A percentile compares a stretch with the other conserved stretches of the same genome.
phyloP scores from a whole-genome alignment of 2,329 filamentous ascomycete genomes.

The Cytospora paraplurivora region DNA sequence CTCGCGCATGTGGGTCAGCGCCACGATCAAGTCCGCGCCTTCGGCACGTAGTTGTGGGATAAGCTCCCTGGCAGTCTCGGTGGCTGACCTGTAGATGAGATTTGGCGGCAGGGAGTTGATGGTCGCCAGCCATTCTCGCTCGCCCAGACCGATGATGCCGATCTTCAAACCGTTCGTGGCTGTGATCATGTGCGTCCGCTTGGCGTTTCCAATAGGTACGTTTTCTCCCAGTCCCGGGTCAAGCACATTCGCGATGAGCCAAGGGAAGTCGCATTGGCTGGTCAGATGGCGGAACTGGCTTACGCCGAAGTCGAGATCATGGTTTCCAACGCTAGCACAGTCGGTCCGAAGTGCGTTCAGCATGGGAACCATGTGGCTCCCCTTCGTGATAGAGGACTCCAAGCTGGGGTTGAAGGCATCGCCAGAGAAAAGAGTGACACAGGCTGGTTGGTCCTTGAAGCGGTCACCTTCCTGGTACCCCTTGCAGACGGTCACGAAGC shows the following conservation, averaged over 20 bases:
- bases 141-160: conserved; percentile 81
- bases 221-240: conserved; percentile 78
- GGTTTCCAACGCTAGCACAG: conserved; percentile 84
- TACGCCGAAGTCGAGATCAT: conserved; percentile 91
- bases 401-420: conserved; percentile 92
- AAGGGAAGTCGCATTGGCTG: conserved; percentile 78
- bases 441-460: conserved; percentile 63
- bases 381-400: conserved; percentile 88
- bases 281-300: conserved; percentile 75
- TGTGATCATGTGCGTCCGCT: conserved; percentile 75
- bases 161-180: conserved; percentile 83
- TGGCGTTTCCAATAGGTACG: conserved; percentile 74
- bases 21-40: conserved; percentile 81
- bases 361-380: conserved; percentile 83
- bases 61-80: conserved; percentile 72
- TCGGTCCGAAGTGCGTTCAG: conserved; percentile 77
- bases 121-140: conserved; percentile 86
- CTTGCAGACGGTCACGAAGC: conserved; percentile 78
- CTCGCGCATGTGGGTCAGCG: conserved; percentile 82
- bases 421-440: conserved; percentile 84
- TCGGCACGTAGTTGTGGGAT: conserved; percentile 72
- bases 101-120: conserved; percentile 84
- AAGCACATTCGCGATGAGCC: conserved; percentile 85
- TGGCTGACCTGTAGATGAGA: conserved; percentile 79
- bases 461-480: conserved; percentile 67